Percentiles rank a stretch among this genome's conserved stretches.
Conservation (phyloP, 2,329 filamentous ascomycete genomes). For the Zalaria obscura region DNA sequence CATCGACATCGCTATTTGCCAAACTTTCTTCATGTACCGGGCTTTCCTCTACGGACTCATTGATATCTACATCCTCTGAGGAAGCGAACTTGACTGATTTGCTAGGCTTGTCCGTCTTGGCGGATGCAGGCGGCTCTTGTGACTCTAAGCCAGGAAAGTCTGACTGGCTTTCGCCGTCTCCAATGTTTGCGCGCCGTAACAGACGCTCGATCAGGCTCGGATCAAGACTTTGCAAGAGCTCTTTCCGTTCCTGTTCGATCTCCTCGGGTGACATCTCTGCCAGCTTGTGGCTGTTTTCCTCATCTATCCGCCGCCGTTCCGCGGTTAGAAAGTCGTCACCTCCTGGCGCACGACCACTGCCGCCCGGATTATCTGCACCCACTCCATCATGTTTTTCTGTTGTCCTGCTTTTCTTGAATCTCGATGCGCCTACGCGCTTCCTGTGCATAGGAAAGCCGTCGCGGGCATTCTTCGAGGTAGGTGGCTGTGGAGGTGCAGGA, state of each 20-base stretch:
- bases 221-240: slow-evolving; percentile 66
- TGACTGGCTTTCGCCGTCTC: slow-evolving; percentile 40
- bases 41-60: too few relatives aligned
- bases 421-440: slow-evolving; percentile 56
- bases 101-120: background rate
- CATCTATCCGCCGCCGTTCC: slow-evolving; percentile 58
- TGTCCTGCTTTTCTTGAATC: slow-evolving; percentile 52
- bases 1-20: slow-evolving; percentile 12
- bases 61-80: too few relatives aligned
- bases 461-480: slow-evolving; percentile 41
- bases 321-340: slow-evolving; percentile 1
- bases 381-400: background rate
- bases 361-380: background rate
- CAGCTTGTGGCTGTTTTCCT: slow-evolving; percentile 63
- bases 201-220: slow-evolving; percentile 64
- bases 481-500: slow-evolving; percentile 30
- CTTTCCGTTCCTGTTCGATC: slow-evolving; percentile 65
- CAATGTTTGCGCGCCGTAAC: slow-evolving; percentile 61
- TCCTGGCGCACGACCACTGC: background rate
- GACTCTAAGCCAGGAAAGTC: slow-evolving; percentile 14
- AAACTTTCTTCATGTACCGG: too few relatives aligned
- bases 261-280: slow-evolving; percentile 68
- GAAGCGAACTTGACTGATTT: slow-evolving; percentile 5
- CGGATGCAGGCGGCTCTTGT: background rate
- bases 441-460: slow-evolving; percentile 84